Conservation (phyloP, 1,284 basidiomycete genomes). For the Cryptococcus sp. region DNA sequence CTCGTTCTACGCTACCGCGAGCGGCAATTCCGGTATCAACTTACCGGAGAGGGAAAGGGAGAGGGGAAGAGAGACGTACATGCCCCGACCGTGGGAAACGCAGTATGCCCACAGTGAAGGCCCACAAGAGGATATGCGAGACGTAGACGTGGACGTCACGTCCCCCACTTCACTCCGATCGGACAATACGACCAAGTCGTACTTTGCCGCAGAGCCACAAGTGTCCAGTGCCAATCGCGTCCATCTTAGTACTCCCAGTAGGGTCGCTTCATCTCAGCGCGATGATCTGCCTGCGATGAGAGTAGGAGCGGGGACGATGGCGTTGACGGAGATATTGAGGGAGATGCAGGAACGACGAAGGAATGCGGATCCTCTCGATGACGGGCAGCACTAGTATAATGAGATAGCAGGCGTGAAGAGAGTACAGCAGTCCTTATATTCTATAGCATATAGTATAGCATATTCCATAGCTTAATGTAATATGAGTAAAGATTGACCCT, state of each 20-base stretch:
- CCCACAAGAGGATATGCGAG: neutral
- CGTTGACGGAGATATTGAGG: conserved; percentile 27
- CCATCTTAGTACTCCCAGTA: conserved; percentile 3
- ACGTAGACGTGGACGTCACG: neutral
- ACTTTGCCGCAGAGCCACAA: conserved; percentile 19
- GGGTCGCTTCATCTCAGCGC: neutral
- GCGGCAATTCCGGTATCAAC: neutral
- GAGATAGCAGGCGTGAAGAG: neutral
- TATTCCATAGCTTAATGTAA: too few species aligned
- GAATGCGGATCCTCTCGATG: conserved; percentile 13
- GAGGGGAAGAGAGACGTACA: too few species aligned
- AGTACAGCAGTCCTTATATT: neutral
- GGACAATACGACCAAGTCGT: neutral
- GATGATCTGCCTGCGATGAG: neutral
- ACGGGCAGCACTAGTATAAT: neutral
- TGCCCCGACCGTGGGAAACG: neutral
- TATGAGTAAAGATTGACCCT: too few species aligned
- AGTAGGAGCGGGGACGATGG: conserved; percentile 26
- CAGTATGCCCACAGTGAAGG: neutral
- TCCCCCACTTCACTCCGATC: conserved; percentile 10
- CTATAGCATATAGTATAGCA: too few species aligned
- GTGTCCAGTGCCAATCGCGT: conserved; percentile 22
- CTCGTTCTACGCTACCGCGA: conserved; percentile 2
- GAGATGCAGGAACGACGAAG: conserved; percentile 21
- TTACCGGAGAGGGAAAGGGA: too few species aligned